Evolutionary conservation across 192 early-diverging fungal species (phyloP).

Genomic region (Linnemannia hyalina): DNA sequence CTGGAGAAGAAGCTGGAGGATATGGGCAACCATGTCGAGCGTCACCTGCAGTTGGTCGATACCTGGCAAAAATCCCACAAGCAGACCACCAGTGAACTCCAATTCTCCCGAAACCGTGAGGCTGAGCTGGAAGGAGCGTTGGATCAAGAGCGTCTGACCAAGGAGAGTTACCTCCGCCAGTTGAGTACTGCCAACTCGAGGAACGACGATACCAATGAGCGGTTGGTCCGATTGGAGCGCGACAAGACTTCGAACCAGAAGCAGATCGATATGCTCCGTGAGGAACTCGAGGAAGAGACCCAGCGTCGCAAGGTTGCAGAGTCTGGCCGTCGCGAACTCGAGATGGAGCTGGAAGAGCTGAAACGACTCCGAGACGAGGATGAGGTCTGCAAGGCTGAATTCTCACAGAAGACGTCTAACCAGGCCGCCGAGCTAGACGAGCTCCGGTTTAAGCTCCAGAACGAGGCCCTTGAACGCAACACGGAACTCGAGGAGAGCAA

Average conservation of each 20-base stretch:
- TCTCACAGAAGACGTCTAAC: conserved; percentile 33
- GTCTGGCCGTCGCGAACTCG: conserved; percentile 37
- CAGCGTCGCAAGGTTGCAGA: conserved; percentile 53
- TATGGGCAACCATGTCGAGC: conserved; percentile 46
- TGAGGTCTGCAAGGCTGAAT: conserved; percentile 51
- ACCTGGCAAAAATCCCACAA: conserved; percentile 50
- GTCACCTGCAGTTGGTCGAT: conserved; percentile 45
- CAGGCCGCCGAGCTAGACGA: conserved; percentile 73
- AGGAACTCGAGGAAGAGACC: conserved; percentile 50
- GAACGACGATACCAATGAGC: conserved; percentile 53
- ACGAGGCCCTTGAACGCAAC: conserved; percentile 38
- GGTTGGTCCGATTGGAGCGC: conserved; percentile 43
- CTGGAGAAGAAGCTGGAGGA: conserved; percentile 47
- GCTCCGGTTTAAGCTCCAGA: conserved; percentile 70
- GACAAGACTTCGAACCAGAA: conserved; percentile 52
- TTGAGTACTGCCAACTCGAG: conserved; percentile 49
- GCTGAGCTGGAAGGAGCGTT: conserved; percentile 43
- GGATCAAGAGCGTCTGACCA: conserved; percentile 52
- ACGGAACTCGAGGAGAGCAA: conserved; percentile 63
- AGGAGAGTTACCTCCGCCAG: conserved; percentile 52
- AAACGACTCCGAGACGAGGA: conserved; percentile 40
- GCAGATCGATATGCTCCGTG: conserved; percentile 49
- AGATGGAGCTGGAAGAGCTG: conserved; percentile 48
- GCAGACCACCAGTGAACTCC: conserved; percentile 50
- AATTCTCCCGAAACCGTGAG: conserved; percentile 44